phyloP scores from a whole-genome alignment of 106 monocot genomes.

The Allium fistulosum region DNA sequence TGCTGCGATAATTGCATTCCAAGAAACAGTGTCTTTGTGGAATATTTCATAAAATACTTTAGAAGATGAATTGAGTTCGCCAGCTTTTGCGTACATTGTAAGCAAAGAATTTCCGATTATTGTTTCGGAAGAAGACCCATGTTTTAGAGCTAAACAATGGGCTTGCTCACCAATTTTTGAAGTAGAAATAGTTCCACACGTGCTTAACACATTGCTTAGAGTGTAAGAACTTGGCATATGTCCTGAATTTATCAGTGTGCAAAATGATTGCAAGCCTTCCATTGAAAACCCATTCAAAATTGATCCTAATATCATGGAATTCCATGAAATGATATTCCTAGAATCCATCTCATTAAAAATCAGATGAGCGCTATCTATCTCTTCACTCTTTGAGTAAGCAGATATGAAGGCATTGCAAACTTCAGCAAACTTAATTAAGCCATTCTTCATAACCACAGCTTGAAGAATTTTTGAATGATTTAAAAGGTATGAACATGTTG shows the following conservation, averaged over 20 bases:
- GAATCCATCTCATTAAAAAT: slow-evolving; percentile 13
- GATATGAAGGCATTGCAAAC: slow-evolving; percentile 23
- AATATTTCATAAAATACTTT: slow-evolving; percentile 24
- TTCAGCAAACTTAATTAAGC: slow-evolving; percentile 3
- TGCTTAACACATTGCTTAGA: slow-evolving; percentile 18
- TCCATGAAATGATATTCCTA: slow-evolving; percentile 36
- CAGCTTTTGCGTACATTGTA: slow-evolving; percentile 41
- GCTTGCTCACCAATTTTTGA: slow-evolving; percentile 20
- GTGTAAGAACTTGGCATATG: slow-evolving; percentile 23
- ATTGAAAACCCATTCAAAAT: slow-evolving; percentile 17
- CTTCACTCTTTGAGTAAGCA: slow-evolving; percentile 23
- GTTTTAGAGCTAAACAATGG: slow-evolving; percentile 19
- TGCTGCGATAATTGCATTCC: slow-evolving; percentile 40
- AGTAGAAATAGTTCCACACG: slow-evolving; percentile 14
- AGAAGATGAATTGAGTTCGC: slow-evolving; percentile 18
- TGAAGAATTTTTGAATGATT: slow-evolving; percentile 11
- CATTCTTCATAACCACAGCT: slow-evolving; percentile 11
- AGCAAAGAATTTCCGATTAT: slow-evolving; percentile 22
- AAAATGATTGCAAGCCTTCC: slow-evolving; percentile 18
- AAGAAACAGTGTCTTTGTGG: slow-evolving; percentile 21
- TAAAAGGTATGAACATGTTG: not conserved
- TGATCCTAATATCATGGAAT: slow-evolving; percentile 30
- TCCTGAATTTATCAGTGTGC: slow-evolving; percentile 12
- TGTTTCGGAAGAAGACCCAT: not conserved
- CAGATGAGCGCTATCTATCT: slow-evolving; percentile 4